A percentile compares a stretch with the other conserved stretches of the same genome.
Evolutionary conservation across 441 rosid species (phyloP).

Genomic region (Pelargonium australe): DNA sequence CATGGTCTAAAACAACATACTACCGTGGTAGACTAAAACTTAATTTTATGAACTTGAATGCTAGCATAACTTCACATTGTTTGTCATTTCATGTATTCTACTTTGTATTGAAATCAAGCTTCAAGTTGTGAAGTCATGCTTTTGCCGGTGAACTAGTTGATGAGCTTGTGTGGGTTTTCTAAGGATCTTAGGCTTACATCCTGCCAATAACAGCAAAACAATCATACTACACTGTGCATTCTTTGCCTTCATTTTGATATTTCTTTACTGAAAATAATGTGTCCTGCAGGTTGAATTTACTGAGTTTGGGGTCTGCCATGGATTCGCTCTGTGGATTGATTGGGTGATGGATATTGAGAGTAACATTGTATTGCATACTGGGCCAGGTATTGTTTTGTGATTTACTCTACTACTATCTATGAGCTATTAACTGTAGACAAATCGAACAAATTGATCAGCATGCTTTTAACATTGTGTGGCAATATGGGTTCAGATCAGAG

Average conservation of each 20-base stretch:
- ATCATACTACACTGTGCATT: neutral
- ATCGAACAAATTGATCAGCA: neutral
- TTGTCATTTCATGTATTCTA: too few relatives aligned
- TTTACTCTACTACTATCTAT: neutral
- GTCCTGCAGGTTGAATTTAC: conserved; percentile 54
- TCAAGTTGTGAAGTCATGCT: neutral
- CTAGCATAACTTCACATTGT: too few relatives aligned
- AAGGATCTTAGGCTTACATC: too few relatives aligned
- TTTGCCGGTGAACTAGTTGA: neutral
- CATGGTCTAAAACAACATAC: neutral
- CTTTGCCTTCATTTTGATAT: neutral
- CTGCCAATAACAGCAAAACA: neutral
- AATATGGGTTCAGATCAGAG: conserved; percentile 43
- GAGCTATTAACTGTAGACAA: neutral
- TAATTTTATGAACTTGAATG: neutral
- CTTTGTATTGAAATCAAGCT: too few relatives aligned
- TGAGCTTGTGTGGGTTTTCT: neutral
- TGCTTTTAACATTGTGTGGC: conserved; percentile 5
- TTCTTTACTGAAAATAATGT: neutral
- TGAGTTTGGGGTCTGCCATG: conserved; percentile 67
- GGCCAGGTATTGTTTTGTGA: conserved; percentile 53
- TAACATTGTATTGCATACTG: conserved; percentile 49
- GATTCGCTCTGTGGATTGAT: conserved; percentile 85
- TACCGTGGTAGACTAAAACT: neutral
- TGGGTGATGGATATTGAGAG: conserved; percentile 75